A percentile compares a stretch with the other conserved stretches of the same genome.
Evolutionary conservation across 2,329 filamentous ascomycete genomes (phyloP).

Genomic region (Ceratocystis lukuohia): DNA sequence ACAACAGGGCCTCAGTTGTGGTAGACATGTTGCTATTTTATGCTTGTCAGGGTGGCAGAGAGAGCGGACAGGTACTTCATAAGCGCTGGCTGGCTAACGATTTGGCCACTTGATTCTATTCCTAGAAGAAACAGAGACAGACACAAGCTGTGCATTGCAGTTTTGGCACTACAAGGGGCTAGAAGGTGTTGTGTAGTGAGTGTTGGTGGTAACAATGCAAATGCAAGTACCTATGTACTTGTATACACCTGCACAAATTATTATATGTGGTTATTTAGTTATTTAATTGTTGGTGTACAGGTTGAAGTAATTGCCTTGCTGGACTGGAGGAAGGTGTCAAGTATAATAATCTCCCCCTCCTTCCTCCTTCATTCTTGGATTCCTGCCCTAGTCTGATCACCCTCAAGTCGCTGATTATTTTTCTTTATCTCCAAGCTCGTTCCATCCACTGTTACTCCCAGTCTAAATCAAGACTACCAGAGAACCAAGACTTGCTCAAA

Average conservation of each 20-base stretch:
- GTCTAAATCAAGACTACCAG: neutral
- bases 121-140: neutral
- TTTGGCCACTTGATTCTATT: neutral
- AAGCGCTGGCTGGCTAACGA: neutral
- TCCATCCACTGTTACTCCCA: neutral
- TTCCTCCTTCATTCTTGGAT: neutral
- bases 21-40: neutral
- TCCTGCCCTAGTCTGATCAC: neutral
- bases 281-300: no score
- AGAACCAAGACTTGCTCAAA: neutral
- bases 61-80: neutral
- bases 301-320: no score
- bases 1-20: neutral
- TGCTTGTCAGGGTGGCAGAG: neutral
- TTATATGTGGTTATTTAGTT: neutral
- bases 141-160: neutral
- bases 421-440: neutral
- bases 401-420: neutral
- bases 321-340: neutral
- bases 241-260: neutral
- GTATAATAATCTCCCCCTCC: conserved; percentile 2
- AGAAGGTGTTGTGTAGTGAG: neutral
- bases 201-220: no score
- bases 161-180: neutral
- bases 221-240: neutral